Base-by-base conservation (phyloP, 768 basidiomycete genomes). In the Amanita rimosa region DNA sequence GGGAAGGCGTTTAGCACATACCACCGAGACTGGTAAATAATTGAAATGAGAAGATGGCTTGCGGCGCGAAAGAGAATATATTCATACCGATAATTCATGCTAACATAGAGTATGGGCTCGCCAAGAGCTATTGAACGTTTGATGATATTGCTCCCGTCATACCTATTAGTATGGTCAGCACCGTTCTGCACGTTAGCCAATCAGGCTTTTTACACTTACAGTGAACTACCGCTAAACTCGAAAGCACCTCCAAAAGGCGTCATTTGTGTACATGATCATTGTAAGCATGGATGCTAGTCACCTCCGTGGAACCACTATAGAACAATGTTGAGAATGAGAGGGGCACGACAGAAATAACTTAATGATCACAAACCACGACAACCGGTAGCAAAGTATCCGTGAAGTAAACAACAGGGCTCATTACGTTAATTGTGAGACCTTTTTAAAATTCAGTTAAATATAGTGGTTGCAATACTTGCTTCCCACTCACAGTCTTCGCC, bases 401-500 rank as follows among this genome's bases (percentile, higher is more conserved):
- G 1, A 55, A 55, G 1, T 60, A 42, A 42, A 51, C 50, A 3
- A 58, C 50, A n/a, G 74, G 71, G 6, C 52, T 55, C 9, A 69
- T 44, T 10, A 75, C 65, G 37, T 75, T 72, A 35, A 76, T 50
- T 13, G 60, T 68, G 13, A 75, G 57, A 55, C 72, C 72, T 65
- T 54, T 31, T 48, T 3, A 5, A 13, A n/a, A 31, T 31, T 31
- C 31, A 31, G 31, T 31, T 4, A 31, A 31, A 13, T 13, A 31
- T 13, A 4, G 11, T 31, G 4, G 13, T 31, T 31, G 31, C 13
- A 13, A 31, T 31, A 4, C 10, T 13, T 31, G 4, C 11, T 10
- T 31, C 10, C 4, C 5, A 13, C 56, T 52, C 36, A 64, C 63
- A 64, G 46, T 64, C 62, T 49, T 65, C 62, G 22, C 52, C 55